Conservation (phyloP, 1,284 basidiomycete genomes). For the Ganoderma lingzhi region DNA sequence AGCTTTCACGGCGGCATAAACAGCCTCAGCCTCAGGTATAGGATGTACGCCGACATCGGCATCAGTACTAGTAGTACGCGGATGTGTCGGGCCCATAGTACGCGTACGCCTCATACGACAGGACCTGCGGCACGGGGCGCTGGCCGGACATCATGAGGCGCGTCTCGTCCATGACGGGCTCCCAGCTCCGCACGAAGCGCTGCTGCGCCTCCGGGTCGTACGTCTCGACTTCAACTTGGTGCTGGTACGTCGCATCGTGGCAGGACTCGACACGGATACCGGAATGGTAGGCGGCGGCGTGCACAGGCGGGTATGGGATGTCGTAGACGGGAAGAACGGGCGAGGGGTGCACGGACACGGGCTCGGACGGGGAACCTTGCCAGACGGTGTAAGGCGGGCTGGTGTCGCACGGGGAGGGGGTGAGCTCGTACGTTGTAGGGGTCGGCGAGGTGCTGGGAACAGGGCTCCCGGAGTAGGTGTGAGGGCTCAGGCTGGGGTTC, state of each 20-base stretch:
- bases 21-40: neutral
- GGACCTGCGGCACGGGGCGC: constrained; percentile 1
- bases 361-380: neutral
- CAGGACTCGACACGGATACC: neutral
- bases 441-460: neutral
- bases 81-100: neutral
- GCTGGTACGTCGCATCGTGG: neutral
- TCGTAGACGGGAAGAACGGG: neutral
- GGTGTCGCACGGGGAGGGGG: neutral
- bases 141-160: constrained; percentile 15
- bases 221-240: too few species aligned
- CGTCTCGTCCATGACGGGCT: constrained; percentile 22
- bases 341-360: neutral
- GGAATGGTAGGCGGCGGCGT: neutral
- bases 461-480: neutral
- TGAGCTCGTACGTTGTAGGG: neutral
- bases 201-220: constrained; percentile 2
- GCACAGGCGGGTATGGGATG: neutral
- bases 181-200: constrained; percentile 21
- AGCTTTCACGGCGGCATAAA: too few species aligned
- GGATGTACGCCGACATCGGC: too few species aligned
- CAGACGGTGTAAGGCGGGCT: neutral
- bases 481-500: neutral
- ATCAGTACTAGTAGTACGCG: constrained; percentile 4
- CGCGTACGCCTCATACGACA: neutral